Evolutionary conservation across 257 asterid genomes (phyloP).

Genomic region (Primulina eburnea): DNA sequence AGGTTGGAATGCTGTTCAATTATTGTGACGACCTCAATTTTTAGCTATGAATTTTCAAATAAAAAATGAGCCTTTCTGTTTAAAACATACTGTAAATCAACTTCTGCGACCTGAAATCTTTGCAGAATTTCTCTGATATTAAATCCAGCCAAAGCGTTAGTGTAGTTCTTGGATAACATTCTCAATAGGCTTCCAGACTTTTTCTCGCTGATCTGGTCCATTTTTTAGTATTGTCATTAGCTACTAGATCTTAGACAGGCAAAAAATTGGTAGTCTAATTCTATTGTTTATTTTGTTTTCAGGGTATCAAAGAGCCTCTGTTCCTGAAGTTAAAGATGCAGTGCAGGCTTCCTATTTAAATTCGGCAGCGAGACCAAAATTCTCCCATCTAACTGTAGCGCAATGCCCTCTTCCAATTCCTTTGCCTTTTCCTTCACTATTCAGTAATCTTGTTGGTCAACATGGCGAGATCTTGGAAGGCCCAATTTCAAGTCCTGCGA

Average conservation of each 20-base stretch:
- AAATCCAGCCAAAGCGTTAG: not conserved
- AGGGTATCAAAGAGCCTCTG: constrained; percentile 63
- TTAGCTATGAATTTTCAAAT: no score
- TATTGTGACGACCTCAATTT: not conserved
- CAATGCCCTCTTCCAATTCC: constrained; percentile 90
- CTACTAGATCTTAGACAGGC: not conserved
- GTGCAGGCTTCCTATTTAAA: constrained; percentile 53
- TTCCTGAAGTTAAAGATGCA: constrained; percentile 61
- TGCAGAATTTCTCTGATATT: not conserved
- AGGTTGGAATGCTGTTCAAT: not conserved
- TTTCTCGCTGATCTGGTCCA: not conserved
- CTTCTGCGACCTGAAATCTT: not conserved
- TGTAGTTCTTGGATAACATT: no score
- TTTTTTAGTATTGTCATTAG: not conserved
- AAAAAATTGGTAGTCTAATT: not conserved
- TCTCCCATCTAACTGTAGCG: constrained; percentile 70
- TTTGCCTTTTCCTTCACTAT: constrained; percentile 80
- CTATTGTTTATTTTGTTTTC: constrained; percentile 11
- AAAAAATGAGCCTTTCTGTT: not conserved
- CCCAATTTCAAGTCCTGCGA: constrained; percentile 35
- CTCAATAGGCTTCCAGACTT: not conserved
- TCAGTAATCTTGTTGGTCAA: constrained; percentile 55
- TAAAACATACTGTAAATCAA: not conserved
- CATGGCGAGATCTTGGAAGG: constrained; percentile 57
- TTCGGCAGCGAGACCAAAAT: constrained; percentile 51